Conservation (phyloP, 345 rosid species). For the Sonneratia caseolaris region DNA sequence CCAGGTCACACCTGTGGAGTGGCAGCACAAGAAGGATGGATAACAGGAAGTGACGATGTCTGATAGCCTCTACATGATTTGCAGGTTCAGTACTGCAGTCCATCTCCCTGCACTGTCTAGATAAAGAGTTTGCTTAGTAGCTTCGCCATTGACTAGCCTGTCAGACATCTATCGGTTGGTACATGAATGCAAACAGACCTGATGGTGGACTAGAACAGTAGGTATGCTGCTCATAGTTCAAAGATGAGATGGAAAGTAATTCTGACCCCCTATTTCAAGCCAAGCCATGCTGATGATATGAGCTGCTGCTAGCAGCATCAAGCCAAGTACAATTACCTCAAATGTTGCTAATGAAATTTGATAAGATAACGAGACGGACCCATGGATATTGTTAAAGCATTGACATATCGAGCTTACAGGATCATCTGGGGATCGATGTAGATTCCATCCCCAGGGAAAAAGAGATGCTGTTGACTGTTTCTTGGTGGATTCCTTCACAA, state of each 20-base stretch:
- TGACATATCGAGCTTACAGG: neutral
- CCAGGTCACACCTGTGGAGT: neutral
- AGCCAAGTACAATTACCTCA: neutral
- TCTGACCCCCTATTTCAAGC: slow-evolving; percentile 17
- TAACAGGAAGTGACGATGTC: neutral
- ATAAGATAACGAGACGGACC: neutral
- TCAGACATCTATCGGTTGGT: slow-evolving; percentile 7
- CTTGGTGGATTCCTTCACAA: neutral
- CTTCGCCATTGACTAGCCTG: slow-evolving; percentile 6
- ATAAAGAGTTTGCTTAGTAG: neutral
- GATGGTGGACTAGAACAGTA: slow-evolving; percentile 16
- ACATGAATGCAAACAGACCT: slow-evolving; percentile 5
- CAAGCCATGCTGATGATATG: slow-evolving; percentile 13
- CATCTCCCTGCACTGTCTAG: slow-evolving; percentile 1
- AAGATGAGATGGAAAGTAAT: slow-evolving; percentile 12
- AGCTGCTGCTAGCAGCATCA: neutral
- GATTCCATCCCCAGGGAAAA: neutral
- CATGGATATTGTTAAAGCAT: neutral
- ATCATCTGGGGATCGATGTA: neutral
- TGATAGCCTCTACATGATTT: neutral
- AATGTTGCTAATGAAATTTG: neutral
- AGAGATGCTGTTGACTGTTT: neutral
- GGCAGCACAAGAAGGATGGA: neutral
- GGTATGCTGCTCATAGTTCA: slow-evolving; percentile 16
- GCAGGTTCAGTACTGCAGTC: neutral